Base-by-base conservation (phyloP, 441 rosid species). In the Erodium chrysanthum region DNA sequence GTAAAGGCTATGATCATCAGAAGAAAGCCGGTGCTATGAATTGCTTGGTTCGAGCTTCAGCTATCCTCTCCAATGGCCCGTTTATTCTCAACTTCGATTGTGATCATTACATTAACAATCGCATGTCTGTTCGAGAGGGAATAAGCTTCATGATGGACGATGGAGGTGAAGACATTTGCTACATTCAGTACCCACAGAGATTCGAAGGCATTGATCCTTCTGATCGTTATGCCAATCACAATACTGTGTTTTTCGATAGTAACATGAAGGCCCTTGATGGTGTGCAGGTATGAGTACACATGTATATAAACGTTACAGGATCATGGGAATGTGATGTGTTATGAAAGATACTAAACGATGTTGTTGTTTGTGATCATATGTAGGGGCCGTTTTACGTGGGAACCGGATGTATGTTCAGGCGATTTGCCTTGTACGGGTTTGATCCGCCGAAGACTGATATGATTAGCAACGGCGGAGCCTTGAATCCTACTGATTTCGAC, bases 11-110 rank as follows among this genome's bases (percentile, higher is more conserved):
- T 78, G 96, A 91, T 71, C 97, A 91, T 78, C 84, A 91, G 75
- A 89, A 89, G 85, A 91, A 89, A 74, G 94, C 94, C 5, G 96
- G 96, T 71, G 96, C 96, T 25, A 89, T 91, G 97, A 91, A 91
- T 74, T 86, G 94, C 56, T 67, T 89, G 2, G 96, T 92, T 18
- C 81, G 98, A 77, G 82, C 92, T 46, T 84, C 88, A n/a, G 96
- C 96, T 5, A 79, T 92, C 29, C 87, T 92, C 93, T 90, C 98
- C 4, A 92, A 92, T 23, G 96, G 92, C 11, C 92, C 96, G 66
- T 90, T 88, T 80, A 83, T 92, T 61, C 85, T 90, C 63, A 92
- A 92, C 70, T 89, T 92, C 21, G 96, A 90, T 48, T 88, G 92
- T 68, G 98, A 87, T 78, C 96, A 90, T 79, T 90, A 92, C 78